Base-by-base conservation (phyloP, 176 grass and related monocot species). In the Phragmites australis region DNA sequence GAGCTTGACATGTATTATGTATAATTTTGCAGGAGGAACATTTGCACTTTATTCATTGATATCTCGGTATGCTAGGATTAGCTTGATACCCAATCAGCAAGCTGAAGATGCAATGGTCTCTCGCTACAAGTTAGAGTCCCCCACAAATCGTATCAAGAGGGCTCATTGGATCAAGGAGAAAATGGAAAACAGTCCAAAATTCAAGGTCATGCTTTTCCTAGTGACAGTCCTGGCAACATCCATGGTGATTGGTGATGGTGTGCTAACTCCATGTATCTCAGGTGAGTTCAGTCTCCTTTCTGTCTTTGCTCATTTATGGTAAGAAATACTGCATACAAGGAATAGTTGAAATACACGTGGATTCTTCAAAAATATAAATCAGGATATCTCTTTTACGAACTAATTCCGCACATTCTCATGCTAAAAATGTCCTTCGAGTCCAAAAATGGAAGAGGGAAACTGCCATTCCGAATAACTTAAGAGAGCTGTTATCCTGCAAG, bases 1-100 rank as follows among this genome's bases (percentile, higher is more conserved):
- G 52, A 69, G 13, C 26, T 79, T 82, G 23, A 30, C 40, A 55
- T 77, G 23, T 74, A 27, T 74, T 67, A 72, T 42, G 43, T 63
- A 65, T 21, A 67, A 74, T 70, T 64, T 65, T 85, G 58, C 70
- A 94, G 89, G 89, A 5, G 92, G 92, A 26, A 91, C 92, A 19
- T 94, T 94, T 79, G 92, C 92, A 72, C 86, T 94, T 21, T 94
- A 91, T 84, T 94, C 92, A 48, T 73, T 94, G 89, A 91, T 94
- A 82, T 94, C 83, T 71, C 66, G 92, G 46, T 76, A 94, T 80
- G 87, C 87, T 1, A 94, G 83, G 43, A 77, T 91, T 63, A 89
- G 92, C 72, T 84, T 94, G 81, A 72, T 94, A 80, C 92, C 92
- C 2, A 94, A 89, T 67, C 86, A 91, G 46, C 89, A 94, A 53